Evolutionary conservation across 352 stramenopile genomes (phyloP), one percentile per base, ranked within the genome.

Genomic region (Phytophthora sojae): DNA sequence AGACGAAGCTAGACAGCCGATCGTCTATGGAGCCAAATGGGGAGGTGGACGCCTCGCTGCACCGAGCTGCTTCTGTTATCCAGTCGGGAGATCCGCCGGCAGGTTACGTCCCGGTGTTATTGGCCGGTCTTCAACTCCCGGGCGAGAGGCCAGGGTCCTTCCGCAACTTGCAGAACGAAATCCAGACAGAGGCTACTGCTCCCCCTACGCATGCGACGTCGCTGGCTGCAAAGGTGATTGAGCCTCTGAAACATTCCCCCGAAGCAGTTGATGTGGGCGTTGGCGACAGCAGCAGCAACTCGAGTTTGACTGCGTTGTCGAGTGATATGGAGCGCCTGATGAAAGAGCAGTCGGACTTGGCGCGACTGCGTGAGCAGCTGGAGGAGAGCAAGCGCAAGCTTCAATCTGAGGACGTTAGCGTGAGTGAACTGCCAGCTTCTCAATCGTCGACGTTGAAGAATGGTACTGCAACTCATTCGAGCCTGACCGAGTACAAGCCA

Each of bases 331-430:
- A 90, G 25, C 75, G 65, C 6, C 26, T 94, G 45, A 89, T 90
- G 68, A 90, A 92, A 51, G 79, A 94, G 21, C 87, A 94, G 58
- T 85, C 79, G 6, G 87, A 92, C 21, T 68, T 94, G 45, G 85
- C 81, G 12, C 69, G 77, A 35, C 58, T 93, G 56, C 85, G 75
- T 19, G 69, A 82, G n/a, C 71, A 93, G 32, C 66, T 92, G 6
- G 85, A 94, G 74, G 85, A 91, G 49, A 91, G 75, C 64, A 90
- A 91, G 35, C 81, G 82, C 35, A 81, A 89, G 35, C 62, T 93
- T 11, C 67, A 88, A 21, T 77, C 79, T 17, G 71, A 80, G 6
- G 69, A 82, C 30, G 42, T 64, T 7, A 52, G 30, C 3, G 15
- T 59, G 23, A 69, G 47, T 17, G 44, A 61, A 42, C n/a, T 66